Evolutionary conservation across 768 basidiomycete species (phyloP).

Genomic region (Mycena capillaripes): DNA sequence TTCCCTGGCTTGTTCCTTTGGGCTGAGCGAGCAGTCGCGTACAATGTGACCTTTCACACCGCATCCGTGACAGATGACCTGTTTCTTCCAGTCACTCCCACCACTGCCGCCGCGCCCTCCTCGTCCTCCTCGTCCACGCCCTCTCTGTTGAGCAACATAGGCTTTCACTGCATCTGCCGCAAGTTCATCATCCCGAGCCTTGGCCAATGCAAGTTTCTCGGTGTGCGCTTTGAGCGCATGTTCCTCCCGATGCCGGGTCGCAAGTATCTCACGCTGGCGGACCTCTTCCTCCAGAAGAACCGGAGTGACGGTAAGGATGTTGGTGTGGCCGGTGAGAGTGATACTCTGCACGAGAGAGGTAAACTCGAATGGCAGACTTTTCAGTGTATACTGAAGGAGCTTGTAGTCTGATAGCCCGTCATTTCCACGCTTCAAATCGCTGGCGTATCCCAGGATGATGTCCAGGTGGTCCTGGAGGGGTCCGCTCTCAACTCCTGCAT

Average conservation of each 20-base stretch:
- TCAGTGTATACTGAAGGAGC: neutral
- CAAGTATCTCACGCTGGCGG: neutral
- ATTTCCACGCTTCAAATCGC: neutral
- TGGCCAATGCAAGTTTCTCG: neutral
- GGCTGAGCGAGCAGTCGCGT: neutral
- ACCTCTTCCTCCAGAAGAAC: neutral
- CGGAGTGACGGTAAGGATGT: neutral
- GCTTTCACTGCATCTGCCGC: conserved; percentile 79
- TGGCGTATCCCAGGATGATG: neutral
- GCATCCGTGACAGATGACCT: neutral
- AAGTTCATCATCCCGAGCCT: conserved; percentile 69
- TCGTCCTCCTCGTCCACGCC: conserved; percentile 55
- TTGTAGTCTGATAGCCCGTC: neutral
- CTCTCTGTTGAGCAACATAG: conserved; percentile 61
- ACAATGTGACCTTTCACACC: neutral
- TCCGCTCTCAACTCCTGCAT: neutral
- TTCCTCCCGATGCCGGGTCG: neutral
- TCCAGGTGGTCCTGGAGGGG: conserved; percentile 18
- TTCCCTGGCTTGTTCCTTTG: neutral
- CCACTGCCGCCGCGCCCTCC: neutral
- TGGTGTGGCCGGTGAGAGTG: neutral
- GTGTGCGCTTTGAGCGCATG: conserved; percentile 10
- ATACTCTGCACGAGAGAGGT: neutral
- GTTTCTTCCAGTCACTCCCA: conserved; percentile 1
- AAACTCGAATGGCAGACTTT: neutral